Base-by-base conservation (phyloP, 805 yeast species). In the Saccharomycopsis sp. region DNA sequence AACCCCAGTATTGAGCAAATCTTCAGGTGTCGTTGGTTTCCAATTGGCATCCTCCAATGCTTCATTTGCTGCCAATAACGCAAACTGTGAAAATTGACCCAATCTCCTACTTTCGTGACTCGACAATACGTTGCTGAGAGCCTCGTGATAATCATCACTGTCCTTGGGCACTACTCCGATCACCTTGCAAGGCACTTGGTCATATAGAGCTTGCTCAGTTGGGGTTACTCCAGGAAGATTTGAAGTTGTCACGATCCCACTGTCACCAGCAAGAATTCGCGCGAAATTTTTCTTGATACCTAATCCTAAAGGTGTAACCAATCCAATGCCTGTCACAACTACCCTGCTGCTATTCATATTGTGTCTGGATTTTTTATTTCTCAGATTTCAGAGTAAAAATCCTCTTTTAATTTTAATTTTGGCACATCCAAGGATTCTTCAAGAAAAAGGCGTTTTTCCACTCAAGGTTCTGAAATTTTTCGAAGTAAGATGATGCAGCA, bases 311-410 rank as follows among this genome's bases (percentile, higher is more conserved):
- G 98, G 98, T 0, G 93, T 77, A 1, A 89, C 75, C 22, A 85
- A 64, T 0, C 97, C 97, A 5, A 93, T 59, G 0, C 98, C 98
- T 0, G 98, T 93, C 1, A 90, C 81, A 1, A 90, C 97, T 0
- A 90, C 95, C 61, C 96, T 65, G 56, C 56, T 50, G 57, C 68
- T 47, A 51, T 36, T 2, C n/a, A n/a, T n/a, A n/a, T n/a, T n/a
- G n/a, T n/a, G n/a, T n/a, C n/a, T n/a, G n/a, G n/a, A n/a, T n/a
- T n/a, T n/a, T n/a, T n/a, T n/a, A n/a, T n/a, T n/a, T n/a, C n/a
- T n/a, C n/a, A n/a, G n/a, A n/a, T n/a, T n/a, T n/a, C n/a, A n/a
- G n/a, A n/a, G n/a, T n/a, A n/a, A n/a, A n/a, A n/a, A n/a, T n/a
- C n/a, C n/a, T n/a, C n/a, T n/a, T n/a, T n/a, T n/a, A n/a, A n/a